Percentiles rank a stretch among this genome's conserved stretches.
Evolutionary conservation across 768 basidiomycete species (phyloP).

Genomic region (Megacollybia marginata): DNA sequence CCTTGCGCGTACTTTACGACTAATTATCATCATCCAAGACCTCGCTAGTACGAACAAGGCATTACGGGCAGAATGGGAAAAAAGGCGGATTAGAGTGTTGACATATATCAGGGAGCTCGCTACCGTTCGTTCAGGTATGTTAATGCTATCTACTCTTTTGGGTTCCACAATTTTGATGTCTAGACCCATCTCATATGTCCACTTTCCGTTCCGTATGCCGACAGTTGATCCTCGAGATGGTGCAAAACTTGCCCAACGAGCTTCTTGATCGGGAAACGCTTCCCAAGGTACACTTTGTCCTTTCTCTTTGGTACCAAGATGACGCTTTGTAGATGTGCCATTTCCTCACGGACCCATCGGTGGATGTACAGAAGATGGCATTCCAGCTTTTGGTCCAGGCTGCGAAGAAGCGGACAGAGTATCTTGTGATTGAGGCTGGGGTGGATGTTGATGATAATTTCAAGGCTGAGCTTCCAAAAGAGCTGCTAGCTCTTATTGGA

Average conservation of each 20-base stretch:
- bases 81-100: slow-evolving; percentile 43
- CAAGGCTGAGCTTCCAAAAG: slow-evolving; percentile 52
- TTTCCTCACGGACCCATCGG: slow-evolving; percentile 57
- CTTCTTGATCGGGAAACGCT: slow-evolving; percentile 60
- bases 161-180: neutral
- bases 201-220: slow-evolving; percentile 60
- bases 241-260: slow-evolving; percentile 56
- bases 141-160: neutral
- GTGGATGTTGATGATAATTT: slow-evolving; percentile 59
- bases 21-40: slow-evolving; percentile 66
- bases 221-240: slow-evolving; percentile 59
- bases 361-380: slow-evolving; percentile 67
- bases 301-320: neutral
- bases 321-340: slow-evolving; percentile 59
- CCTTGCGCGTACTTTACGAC: slow-evolving; percentile 60
- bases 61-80: slow-evolving; percentile 63
- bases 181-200: slow-evolving; percentile 22
- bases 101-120: slow-evolving; percentile 57
- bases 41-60: slow-evolving; percentile 65
- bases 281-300: slow-evolving; percentile 38
- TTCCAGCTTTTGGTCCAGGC: slow-evolving; percentile 68
- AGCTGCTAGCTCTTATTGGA: slow-evolving; percentile 60
- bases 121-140: slow-evolving; percentile 44
- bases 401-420: slow-evolving; percentile 68
- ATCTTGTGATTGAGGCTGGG: slow-evolving; percentile 81